Percentiles rank a stretch among this genome's conserved stretches.
Conservation (phyloP, 352 stramenopile species). For the Elongisporangium prolatum region DNA sequence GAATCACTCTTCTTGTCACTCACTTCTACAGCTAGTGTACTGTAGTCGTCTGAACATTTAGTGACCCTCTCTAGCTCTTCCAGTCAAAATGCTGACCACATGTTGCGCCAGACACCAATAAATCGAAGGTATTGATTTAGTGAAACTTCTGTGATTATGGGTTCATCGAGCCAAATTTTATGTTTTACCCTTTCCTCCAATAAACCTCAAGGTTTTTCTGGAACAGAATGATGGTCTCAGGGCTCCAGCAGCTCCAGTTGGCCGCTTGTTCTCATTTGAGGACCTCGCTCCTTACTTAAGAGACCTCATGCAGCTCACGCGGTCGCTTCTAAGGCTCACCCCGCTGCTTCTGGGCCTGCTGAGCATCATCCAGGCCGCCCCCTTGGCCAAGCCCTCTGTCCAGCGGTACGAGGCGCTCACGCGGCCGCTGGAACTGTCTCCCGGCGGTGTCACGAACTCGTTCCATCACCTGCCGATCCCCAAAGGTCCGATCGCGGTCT, state of each 20-base stretch:
- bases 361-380: neutral
- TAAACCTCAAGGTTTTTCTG: neutral
- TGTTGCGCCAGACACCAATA: neutral
- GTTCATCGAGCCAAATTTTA: neutral
- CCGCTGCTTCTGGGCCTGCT: neutral
- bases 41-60: neutral
- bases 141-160: neutral
- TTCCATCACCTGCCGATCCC: slow-evolving; percentile 72
- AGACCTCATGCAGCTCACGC: neutral
- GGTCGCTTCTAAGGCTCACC: neutral
- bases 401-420: slow-evolving; percentile 68
- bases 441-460: slow-evolving; percentile 73
- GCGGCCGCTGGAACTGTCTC: slow-evolving; percentile 44
- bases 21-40: neutral
- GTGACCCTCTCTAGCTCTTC: too few species aligned
- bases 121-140: neutral
- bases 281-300: neutral
- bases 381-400: slow-evolving; percentile 23
- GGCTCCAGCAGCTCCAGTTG: neutral
- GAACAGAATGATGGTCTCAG: neutral
- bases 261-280: neutral
- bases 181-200: neutral
- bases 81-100: neutral
- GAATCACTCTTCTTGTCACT: neutral
- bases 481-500: slow-evolving; percentile 75